Evolutionary conservation across 352 stramenopile genomes (phyloP).

Genomic region (Nothophytophthora sp.): DNA sequence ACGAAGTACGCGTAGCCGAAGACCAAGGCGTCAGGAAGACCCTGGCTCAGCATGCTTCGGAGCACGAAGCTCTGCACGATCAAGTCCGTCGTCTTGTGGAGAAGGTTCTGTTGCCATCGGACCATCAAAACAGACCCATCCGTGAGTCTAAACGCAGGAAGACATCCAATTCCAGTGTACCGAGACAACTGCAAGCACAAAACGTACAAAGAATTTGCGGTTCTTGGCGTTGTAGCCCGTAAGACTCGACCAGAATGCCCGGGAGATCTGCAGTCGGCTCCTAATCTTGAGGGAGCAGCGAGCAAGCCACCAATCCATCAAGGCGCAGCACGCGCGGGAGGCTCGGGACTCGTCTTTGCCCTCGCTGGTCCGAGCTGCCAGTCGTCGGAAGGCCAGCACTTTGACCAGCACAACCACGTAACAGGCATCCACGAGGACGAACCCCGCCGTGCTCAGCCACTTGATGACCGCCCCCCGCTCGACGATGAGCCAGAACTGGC

Average conservation of each 20-base stretch:
- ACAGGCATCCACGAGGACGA: conserved; percentile 8
- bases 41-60: conserved; percentile 12
- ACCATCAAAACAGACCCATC: not conserved
- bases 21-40: conserved; percentile 16
- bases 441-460: conserved; percentile 4
- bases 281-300: not conserved
- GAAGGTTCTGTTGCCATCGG: conserved; percentile 28
- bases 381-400: conserved; percentile 9
- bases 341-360: not conserved
- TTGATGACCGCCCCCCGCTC: conserved; percentile 4
- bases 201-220: conserved; percentile 25
- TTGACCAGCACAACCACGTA: conserved; percentile 10
- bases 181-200: not conserved
- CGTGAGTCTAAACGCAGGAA: not conserved
- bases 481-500: conserved; percentile 36
- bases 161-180: too few relatives aligned
- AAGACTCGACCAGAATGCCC: conserved; percentile 12
- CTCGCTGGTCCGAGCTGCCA: not conserved
- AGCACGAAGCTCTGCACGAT: conserved; percentile 23
- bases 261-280: not conserved
- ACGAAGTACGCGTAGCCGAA: conserved; percentile 22
- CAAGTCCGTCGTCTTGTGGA: conserved; percentile 24
- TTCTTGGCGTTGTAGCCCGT: conserved; percentile 20
- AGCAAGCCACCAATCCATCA: conserved; percentile 1
- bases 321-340: not conserved